These are phyloP conservation scores for Hypoxylon cercidicola DNA, from an alignment of 495 filamentous ascomycete genomes.

Conservation along the genomic window DNA sequence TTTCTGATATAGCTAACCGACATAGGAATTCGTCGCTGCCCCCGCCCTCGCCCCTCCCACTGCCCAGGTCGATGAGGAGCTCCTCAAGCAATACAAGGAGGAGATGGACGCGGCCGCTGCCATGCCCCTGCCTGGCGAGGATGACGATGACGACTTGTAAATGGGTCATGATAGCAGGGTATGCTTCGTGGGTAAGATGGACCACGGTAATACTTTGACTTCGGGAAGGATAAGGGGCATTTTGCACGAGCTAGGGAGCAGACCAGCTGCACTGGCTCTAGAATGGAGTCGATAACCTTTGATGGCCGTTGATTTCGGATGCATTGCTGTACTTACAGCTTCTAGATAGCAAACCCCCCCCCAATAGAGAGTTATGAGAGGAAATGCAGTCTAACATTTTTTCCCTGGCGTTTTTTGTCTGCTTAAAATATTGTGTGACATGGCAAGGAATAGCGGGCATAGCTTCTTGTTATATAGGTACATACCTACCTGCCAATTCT, in stretches of 20 bases:
- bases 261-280: constrained; percentile 27
- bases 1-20: constrained; percentile 22
- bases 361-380: constrained; percentile 45
- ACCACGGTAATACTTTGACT: constrained; percentile 38
- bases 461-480: not conserved
- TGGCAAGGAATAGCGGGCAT: too few species aligned
- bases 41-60: constrained; percentile 94
- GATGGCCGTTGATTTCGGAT: constrained; percentile 38
- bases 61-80: constrained; percentile 82
- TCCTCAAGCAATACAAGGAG: constrained; percentile 81
- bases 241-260: constrained; percentile 24
- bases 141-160: constrained; percentile 76
- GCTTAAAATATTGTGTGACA: too few species aligned
- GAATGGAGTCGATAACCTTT: constrained; percentile 32
- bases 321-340: constrained; percentile 45
- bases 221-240: constrained; percentile 34
- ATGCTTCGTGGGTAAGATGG: constrained; percentile 23
- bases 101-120: constrained; percentile 87
- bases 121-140: constrained; percentile 94
- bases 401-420: not conserved
- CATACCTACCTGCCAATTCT: not conserved
- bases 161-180: constrained; percentile 32
- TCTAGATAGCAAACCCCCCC: constrained; percentile 45
- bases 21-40: constrained; percentile 94
- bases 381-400: constrained; percentile 24